Base-by-base conservation (phyloP, 768 basidiomycete genomes). In the Nidularia sp. region DNA sequence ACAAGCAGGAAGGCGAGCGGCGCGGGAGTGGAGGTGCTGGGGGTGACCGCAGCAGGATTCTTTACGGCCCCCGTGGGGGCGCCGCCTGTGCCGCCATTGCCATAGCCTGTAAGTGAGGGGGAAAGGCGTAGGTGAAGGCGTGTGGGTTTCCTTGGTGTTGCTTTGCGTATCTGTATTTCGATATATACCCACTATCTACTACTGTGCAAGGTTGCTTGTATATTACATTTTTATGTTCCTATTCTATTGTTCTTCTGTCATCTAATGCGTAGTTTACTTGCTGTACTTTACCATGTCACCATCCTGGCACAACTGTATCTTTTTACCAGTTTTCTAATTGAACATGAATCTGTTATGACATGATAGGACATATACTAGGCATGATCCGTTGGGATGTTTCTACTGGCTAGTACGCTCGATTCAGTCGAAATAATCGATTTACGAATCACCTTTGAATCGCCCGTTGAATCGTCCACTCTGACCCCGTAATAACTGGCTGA, bases 31-130 rank as follows among this genome's bases (percentile, higher is more conserved):
- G 86, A 88, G 69, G 85, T 89, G 29, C 64, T 86, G 44, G 78
- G 89, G 13, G 74, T 93, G 45, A 90, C 86, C 33, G 90, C 88
- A 34, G 76, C 76, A 18, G 91, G 90, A 0, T 92, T 92, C 63
- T 93, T 93, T 65, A 71, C 76, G 9, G 73, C 88, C 3, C 84
- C 86, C 5, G 57, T 55, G 32, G 58, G 57, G 34, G 66, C 68
- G 3, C 73, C 75, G 1, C 69, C 70, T 8, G 64, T 71, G 0
- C 71, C 71, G 7, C 13, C 25, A 18, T 9, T 10, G 44, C 44
- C 39, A 41, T 41, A 41, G 4, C 12, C 10, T 12, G 10, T 12
- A 12, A 5, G 39, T 5, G 10, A 5, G 15, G 4, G 39, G 10
- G 39, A 10, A 10, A 41, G 39, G 39, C 10, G 39, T 12, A 18